Conservation (phyloP, 2,329 filamentous ascomycete species). For the Thielaviopsis ethacetica region DNA sequence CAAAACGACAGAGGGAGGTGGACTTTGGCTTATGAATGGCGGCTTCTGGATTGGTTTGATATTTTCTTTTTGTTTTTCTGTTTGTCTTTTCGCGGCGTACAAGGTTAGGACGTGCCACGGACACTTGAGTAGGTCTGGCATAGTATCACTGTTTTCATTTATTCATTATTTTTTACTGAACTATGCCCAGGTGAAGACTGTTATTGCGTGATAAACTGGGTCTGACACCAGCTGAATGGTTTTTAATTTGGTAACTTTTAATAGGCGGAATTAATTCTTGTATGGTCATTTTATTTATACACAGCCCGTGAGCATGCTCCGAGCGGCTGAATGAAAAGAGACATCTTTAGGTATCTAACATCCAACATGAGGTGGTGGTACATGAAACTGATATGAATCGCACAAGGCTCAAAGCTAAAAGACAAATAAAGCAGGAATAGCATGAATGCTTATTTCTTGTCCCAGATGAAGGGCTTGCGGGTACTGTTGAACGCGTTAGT, state of each 20-base stretch:
- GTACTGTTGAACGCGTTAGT: constrained; percentile 24
- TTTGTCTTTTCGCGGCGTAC: constrained; percentile 1
- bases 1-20: not conserved
- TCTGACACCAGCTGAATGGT: not conserved
- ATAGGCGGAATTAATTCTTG: not conserved
- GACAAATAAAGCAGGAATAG: not conserved
- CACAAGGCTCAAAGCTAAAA: not conserved
- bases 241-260: not conserved
- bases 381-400: not conserved
- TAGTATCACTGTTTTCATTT: not conserved
- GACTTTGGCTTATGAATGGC: not conserved
- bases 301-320: not conserved
- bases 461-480: constrained; percentile 41
- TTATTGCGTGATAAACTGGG: not conserved
- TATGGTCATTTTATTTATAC: not conserved
- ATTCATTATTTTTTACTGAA: not conserved
- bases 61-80: not conserved
- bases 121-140: not conserved
- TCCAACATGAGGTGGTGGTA: constrained; percentile 6
- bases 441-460: constrained; percentile 19
- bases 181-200: not conserved
- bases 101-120: constrained; percentile 1
- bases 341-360: not conserved
- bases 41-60: constrained; percentile 12
- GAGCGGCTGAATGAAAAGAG: not conserved